Conservation (phyloP, 2,329 filamentous ascomycete genomes). For the Botrytis sinoallii region DNA sequence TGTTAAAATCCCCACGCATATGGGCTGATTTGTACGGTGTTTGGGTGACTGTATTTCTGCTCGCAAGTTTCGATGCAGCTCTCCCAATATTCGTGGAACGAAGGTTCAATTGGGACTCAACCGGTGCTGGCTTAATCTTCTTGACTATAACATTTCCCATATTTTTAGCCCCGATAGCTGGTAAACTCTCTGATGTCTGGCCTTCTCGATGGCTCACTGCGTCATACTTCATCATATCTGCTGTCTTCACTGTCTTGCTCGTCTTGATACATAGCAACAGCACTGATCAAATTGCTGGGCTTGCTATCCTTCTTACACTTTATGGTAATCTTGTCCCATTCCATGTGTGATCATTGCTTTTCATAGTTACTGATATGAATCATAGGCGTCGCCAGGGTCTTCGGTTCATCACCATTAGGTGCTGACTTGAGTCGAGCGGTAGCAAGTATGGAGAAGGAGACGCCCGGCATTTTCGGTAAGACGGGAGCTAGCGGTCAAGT, state of each 20-base stretch:
- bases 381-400: conserved; percentile 19
- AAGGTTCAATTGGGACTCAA: conserved; percentile 53
- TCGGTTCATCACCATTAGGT: conserved; percentile 20
- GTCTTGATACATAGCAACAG: conserved; percentile 59
- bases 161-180: conserved; percentile 56
- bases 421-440: conserved; percentile 23
- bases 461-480: conserved; percentile 20
- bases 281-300: conserved; percentile 58
- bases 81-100: conserved; percentile 52
- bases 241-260: conserved; percentile 59
- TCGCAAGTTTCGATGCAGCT: conserved; percentile 54
- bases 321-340: conserved; percentile 44
- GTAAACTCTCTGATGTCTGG: conserved; percentile 47
- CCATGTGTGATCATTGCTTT: background rate
- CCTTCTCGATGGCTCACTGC: conserved; percentile 60
- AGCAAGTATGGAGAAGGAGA: conserved; percentile 16
- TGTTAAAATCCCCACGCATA: conserved; percentile 42
- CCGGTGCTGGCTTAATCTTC: conserved; percentile 55
- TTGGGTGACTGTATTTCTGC: conserved; percentile 47
- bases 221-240: conserved; percentile 53
- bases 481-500: conserved; percentile 22
- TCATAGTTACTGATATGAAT: background rate
- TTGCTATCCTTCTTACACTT: conserved; percentile 60
- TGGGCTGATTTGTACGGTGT: conserved; percentile 41
- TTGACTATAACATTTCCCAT: conserved; percentile 56